Conservation (phyloP, 345 rosid species). For the Rubroshorea leprosula region DNA sequence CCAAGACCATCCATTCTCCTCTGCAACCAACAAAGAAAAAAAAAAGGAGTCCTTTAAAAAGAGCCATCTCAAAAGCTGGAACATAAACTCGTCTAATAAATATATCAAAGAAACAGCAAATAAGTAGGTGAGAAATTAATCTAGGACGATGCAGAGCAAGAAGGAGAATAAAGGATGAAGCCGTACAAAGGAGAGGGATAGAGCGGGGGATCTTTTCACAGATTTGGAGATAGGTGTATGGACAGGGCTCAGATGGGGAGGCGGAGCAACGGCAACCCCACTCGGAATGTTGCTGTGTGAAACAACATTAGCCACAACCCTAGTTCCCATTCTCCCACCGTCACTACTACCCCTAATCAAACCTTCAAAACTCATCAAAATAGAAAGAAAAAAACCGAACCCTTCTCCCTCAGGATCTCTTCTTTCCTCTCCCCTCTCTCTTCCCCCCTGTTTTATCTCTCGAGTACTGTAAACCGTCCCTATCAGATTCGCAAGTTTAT, state of each 20-base stretch:
- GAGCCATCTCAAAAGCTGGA: neutral
- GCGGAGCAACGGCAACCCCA: slow-evolving; percentile 34
- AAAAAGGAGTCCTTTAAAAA: slow-evolving; percentile 9
- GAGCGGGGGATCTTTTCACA: slow-evolving; percentile 27
- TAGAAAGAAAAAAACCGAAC: neutral
- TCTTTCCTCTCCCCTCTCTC: neutral
- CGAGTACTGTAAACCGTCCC: too few species aligned
- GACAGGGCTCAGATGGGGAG: slow-evolving; percentile 29
- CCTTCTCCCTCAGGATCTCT: neutral
- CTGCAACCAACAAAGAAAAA: slow-evolving; percentile 37
- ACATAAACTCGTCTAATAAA: slow-evolving; percentile 2
- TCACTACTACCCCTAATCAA: slow-evolving; percentile 21
- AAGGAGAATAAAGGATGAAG: neutral
- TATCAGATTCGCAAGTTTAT: slow-evolving; percentile 10
- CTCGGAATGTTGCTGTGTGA: slow-evolving; percentile 26
- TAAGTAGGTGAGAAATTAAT: slow-evolving; percentile 11
- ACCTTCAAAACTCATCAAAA: slow-evolving; percentile 40
- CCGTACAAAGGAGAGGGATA: slow-evolving; percentile 41
- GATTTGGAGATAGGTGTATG: slow-evolving; percentile 31
- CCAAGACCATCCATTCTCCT: slow-evolving; percentile 40
- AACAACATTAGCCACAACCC: slow-evolving; percentile 28
- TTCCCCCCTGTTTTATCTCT: neutral
- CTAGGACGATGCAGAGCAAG: slow-evolving; percentile 7
- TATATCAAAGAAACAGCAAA: slow-evolving; percentile 10
- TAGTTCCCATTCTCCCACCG: slow-evolving; percentile 21